Evolutionary conservation across 257 asterid genomes (phyloP), one percentile per base, ranked within the genome.

Genomic region (Scutellaria barbata): DNA sequence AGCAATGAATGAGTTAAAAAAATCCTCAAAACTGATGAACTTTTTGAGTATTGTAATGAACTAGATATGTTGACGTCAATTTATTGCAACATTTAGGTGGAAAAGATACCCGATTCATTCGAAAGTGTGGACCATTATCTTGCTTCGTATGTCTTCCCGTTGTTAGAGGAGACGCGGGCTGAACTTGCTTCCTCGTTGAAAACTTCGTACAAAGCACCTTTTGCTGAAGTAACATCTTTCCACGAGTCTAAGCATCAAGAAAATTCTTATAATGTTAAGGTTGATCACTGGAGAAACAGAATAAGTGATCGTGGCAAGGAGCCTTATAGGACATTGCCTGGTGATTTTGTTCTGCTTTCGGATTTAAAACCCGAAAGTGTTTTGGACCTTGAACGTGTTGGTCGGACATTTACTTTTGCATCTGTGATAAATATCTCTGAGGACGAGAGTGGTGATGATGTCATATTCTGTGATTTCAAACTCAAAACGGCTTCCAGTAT

Each of bases 111-210:
- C 8, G 48, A 68, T 10, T 67, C 73, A 20, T 89, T 87, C 67
- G 72, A 63, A 42, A 63, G 77, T 8, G 85, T 66, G 39, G 83
- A 71, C 10, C 52, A 76, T 6, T 89, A 89, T 67, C 74, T 83
- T 7, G 65, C 60, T 20, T 89, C 89, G 10, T 87, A 57, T 40
- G 43, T 43, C 7, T 80, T 5, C 71, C 89, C 94, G 0, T 65
- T 87, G 40, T 37, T 84, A 62, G 96, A 89, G 79, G 96, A 89
- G 65, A 83, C 84, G 1, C 80, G 90, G 0, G 79, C 84, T 1
- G 73, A 56, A 46, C 74, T 89, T 25, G 87, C 86, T 22, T 66
- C 94, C 6, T 73, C 83, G 13, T 8, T 83, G 79, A 81, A 87
- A 35, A 64, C 71, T 6, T 41, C 83, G 2, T 16, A 79, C 20